These are phyloP conservation scores for Lactarius psammicola DNA, from an alignment of 768 basidiomycete genomes.

Conservation along the genomic window DNA sequence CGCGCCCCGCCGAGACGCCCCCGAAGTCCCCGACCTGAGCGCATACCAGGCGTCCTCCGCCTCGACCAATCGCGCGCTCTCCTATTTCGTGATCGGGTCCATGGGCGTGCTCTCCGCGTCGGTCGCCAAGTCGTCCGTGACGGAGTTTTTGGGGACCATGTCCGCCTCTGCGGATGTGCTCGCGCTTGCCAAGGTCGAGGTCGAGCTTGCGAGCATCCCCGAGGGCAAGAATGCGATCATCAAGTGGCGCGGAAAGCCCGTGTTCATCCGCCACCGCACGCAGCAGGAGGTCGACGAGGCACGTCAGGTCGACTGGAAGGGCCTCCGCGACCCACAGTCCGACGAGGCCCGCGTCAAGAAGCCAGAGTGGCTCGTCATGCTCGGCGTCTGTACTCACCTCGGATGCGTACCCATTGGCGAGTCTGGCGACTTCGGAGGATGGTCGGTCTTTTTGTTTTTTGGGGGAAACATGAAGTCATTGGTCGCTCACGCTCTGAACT, in stretches of 20 bases:
- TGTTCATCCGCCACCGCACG: constrained; percentile 98
- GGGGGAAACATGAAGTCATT: not conserved
- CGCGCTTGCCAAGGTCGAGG: constrained; percentile 96
- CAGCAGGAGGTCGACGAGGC: constrained; percentile 91
- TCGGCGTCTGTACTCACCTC: constrained; percentile 94
- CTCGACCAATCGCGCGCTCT: constrained; percentile 67
- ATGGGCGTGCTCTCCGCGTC: constrained; percentile 93
- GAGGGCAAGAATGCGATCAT: constrained; percentile 97
- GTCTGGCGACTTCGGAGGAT: constrained; percentile 95
- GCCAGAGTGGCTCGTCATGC: constrained; percentile 95
- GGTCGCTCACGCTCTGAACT: not conserved
- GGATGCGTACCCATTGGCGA: constrained; percentile 99
- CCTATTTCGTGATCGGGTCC: constrained; percentile 89
- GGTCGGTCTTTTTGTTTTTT: constrained; percentile 50
- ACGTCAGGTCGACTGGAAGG: constrained; percentile 77
- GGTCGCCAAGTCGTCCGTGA: constrained; percentile 88
- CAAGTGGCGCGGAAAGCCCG: constrained; percentile 99
- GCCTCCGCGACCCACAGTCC: constrained; percentile 85
- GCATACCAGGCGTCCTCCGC: constrained; percentile 72
- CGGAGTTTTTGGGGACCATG: constrained; percentile 95
- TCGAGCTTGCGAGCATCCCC: constrained; percentile 85
- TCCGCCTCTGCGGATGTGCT: constrained; percentile 96
- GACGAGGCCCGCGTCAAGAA: constrained; percentile 89
- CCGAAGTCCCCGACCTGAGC: constrained; percentile 87
- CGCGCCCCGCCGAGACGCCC: constrained; percentile 60